Conservation (phyloP, 345 rosid species). For the Lepidium sativum region DNA sequence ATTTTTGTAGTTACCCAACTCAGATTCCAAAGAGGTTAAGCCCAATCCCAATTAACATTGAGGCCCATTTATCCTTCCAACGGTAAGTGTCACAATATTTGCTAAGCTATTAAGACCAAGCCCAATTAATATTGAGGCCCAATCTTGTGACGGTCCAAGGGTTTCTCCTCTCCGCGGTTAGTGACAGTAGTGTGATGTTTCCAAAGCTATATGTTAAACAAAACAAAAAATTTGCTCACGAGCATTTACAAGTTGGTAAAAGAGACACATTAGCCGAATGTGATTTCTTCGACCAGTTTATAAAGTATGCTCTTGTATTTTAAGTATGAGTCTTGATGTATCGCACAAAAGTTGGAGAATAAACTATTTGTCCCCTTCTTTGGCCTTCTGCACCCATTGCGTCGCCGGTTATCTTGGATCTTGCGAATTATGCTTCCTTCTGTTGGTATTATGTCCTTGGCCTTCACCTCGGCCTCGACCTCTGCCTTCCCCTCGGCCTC, state of each 20-base stretch:
- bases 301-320: background rate
- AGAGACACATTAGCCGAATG: background rate
- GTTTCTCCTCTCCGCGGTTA: background rate
- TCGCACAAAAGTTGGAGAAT: background rate
- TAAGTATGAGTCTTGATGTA: background rate
- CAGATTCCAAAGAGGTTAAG: background rate
- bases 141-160: background rate
- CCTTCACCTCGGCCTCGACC: background rate
- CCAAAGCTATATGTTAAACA: background rate
- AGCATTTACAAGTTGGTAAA: background rate
- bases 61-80: background rate
- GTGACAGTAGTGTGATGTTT: background rate
- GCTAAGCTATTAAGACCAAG: background rate
- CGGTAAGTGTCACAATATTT: background rate
- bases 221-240: background rate
- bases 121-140: background rate
- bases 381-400: slow-evolving; percentile 25
- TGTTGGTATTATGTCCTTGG: background rate
- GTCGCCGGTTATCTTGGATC: slow-evolving; percentile 18
- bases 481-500: slow-evolving; percentile 8
- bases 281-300: background rate
- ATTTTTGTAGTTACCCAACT: background rate
- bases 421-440: slow-evolving; percentile 16
- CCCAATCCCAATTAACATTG: background rate
- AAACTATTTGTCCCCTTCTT: slow-evolving; percentile 13